Evolutionary conservation across 495 filamentous ascomycete species (phyloP).

Genomic region (Neurospora africana): DNA sequence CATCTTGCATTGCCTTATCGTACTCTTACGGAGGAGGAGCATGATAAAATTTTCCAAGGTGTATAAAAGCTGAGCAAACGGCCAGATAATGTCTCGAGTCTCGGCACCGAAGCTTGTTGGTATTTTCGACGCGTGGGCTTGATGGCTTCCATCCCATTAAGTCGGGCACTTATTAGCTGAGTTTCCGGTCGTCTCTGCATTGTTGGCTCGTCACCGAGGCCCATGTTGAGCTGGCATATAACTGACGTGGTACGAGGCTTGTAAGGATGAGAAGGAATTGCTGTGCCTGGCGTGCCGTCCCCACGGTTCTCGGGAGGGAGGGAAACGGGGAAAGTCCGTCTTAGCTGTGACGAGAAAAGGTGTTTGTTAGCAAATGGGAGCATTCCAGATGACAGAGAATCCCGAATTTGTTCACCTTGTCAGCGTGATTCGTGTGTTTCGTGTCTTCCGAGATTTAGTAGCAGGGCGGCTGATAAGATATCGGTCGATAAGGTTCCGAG

Average conservation of each 20-base stretch:
- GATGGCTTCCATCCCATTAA: not conserved
- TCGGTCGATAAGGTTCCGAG: not conserved
- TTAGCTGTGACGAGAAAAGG: not conserved
- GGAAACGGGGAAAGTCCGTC: not conserved
- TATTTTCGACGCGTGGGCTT: not conserved
- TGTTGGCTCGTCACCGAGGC: not conserved
- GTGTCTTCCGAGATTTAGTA: not conserved
- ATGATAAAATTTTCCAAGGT: not conserved
- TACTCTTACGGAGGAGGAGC: not conserved
- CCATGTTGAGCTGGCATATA: not conserved
- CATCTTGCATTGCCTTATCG: not conserved
- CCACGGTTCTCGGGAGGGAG: not conserved
- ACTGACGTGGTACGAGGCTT: not conserved
- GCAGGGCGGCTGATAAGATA: not conserved
- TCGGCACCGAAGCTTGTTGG: not conserved
- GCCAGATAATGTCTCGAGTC: not conserved
- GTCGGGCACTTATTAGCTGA: not conserved
- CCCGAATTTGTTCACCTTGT: not conserved
- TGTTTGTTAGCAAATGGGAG: not conserved
- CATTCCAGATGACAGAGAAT: not conserved
- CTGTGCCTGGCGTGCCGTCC: not conserved
- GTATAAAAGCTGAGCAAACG: not conserved
- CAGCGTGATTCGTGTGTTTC: not conserved
- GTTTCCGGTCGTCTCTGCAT: not conserved
- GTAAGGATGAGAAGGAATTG: not conserved